Evolutionary conservation across 306 rosid species (phyloP), one percentile per base, ranked within the genome.

Genomic region (Malus domestica): DNA sequence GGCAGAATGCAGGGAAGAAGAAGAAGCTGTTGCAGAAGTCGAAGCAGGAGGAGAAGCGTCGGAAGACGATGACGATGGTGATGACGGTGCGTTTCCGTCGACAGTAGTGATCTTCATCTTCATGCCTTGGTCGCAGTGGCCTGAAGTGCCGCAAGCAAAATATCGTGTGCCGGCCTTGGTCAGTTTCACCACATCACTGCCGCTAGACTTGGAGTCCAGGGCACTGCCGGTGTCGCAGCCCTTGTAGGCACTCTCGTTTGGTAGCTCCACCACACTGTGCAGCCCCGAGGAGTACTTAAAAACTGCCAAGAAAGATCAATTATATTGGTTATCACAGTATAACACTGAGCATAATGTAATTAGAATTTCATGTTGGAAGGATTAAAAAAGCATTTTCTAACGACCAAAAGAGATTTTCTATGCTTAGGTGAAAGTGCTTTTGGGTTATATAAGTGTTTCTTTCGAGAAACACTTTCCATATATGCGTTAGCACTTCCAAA

Each of bases 111-210:
- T 87, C 85, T 90, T 90, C 8, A 95, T 52, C 85, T 92, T 95
- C 98, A 92, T 92, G 79, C 98, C 98, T 67, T 87, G 93, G 45
- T 61, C 72, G 55, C 97, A 92, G 19, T 95, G 98, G 1, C 98
- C 96, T 1, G 74, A 73, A 6, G 98, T 95, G 23, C 98, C 97
- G 46, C 97, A 92, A 9, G 92, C 84, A 30, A 92, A 92, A 83
- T 87, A 88, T n/a, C 96, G 19, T 2, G 90, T 89, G 1, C 89
- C 88, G 0, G 86, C 30, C 78, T 89, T 91, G 81, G 38, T 86
- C 87, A 91, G 42, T 71, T 87, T 87, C 29, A 91, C 80, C 20
- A 61, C 83, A 51, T 89, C 90, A 32, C 74, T 82, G 20, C 97
- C 97, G 16, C 77, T 87, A 66, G 77, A 89, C 88, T 86, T 86